Base-by-base conservation (phyloP, 306 rosid species). In the Psophocarpus tetragonolobus region DNA sequence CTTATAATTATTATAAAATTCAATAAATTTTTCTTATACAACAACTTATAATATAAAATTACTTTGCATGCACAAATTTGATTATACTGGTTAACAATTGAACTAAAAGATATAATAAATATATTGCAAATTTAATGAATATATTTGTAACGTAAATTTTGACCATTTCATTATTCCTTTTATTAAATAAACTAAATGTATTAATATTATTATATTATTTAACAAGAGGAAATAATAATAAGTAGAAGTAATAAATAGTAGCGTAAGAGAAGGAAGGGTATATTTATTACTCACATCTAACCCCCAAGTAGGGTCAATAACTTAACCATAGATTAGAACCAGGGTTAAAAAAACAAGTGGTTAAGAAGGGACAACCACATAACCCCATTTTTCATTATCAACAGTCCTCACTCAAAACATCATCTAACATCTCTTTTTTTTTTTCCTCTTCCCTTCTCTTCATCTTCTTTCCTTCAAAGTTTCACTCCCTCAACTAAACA, bases 281-380 rank as follows among this genome's bases (percentile, higher is more conserved):
- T 82, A 92, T 90, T 92, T 92, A 92, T 90, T 87, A 87, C 92
- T 72, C 83, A 57, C 64, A 82, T 85, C 87, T 85, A 93, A 92
- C 93, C 93, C 88, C 76, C 67, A 62, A 53, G 86, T 75, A 81
- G 88, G 90, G 88, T 87, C 93, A 74, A 67, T 7, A 85, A 84
- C 91, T 88, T 87, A 91, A 94, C 97, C 96, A 90, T 64, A 81
- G 92, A 90, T 89, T 89, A 90, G 89, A 90, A 94, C 98, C 74
- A 85, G 92, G 84, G 98, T 94, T 89, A 91, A 91, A 90, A 90
- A 68, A 78, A 83, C 88, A 67, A 87, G 89, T 92, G 93, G 97
- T 90, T 91, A 88, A 90, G 94, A 88, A 90, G 91, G 88, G 87
- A 79, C 91, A 82, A 57, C 97, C 98, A 84, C 96, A 87, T 84